These are phyloP conservation scores for Salvia sclarea DNA, from an alignment of 305 asterid genomes.

Conservation along the genomic window DNA sequence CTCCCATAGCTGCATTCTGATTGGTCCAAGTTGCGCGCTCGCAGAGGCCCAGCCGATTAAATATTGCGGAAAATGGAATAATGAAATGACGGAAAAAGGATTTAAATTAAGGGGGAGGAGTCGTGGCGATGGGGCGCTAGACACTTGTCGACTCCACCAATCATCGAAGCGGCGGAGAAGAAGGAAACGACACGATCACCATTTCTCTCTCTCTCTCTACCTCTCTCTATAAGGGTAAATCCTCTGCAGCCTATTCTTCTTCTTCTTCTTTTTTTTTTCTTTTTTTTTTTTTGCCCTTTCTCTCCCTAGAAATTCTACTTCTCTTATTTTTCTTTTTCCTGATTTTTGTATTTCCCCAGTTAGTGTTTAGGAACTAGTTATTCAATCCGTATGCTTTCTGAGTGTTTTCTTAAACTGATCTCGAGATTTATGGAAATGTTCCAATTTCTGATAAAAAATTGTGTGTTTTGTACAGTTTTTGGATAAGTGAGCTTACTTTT, in stretches of 20 bases:
- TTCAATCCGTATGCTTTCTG: not conserved
- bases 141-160: conserved; percentile 75
- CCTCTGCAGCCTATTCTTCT: not conserved
- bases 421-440: conserved; percentile 13
- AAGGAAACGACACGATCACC: conserved; percentile 61
- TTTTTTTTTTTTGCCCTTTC: not conserved
- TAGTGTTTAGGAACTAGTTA: not conserved
- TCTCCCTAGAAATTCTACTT: conserved; percentile 1
- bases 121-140: conserved; percentile 50
- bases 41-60: conserved; percentile 31
- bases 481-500: not conserved
- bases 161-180: conserved; percentile 52
- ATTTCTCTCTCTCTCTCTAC: conserved; percentile 5
- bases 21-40: conserved; percentile 53
- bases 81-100: conserved; percentile 17
- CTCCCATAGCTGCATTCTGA: conserved; percentile 9
- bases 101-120: conserved; percentile 38
- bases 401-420: conserved; percentile 13
- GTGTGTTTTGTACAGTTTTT: not conserved
- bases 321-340: not conserved
- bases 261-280: not conserved
- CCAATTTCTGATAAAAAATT: not conserved
- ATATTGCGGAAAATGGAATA: not conserved
- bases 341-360: not conserved
- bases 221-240: conserved; percentile 37